These are phyloP conservation scores for Microdochium bolleyi DNA, from an alignment of 2,329 filamentous ascomycete species.

Conservation along the genomic window DNA sequence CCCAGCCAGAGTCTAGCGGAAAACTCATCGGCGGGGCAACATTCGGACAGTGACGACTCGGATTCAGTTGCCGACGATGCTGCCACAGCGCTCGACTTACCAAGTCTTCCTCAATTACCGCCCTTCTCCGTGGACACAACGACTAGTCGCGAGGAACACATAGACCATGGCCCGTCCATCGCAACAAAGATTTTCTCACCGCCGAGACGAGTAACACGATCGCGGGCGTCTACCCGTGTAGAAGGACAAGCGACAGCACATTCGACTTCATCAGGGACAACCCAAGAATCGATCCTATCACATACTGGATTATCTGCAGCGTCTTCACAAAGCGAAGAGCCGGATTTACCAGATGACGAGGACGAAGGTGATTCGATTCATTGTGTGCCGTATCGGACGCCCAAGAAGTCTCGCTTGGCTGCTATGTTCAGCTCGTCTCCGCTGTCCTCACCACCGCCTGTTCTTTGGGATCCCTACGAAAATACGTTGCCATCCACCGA, in stretches of 20 bases:
- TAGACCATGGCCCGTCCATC: conserved; percentile 1
- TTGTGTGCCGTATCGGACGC: conserved; percentile 8
- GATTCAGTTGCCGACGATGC: not conserved
- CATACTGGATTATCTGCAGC: conserved; percentile 10
- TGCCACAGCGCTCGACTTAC: not conserved
- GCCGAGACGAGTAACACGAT: conserved; percentile 12
- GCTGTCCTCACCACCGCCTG: conserved; percentile 46
- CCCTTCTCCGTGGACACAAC: not conserved
- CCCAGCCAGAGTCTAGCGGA: conserved; percentile 22
- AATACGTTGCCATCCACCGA: conserved; percentile 23
- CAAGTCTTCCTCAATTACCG: not conserved
- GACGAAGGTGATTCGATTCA: conserved; percentile 2
- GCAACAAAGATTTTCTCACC: not conserved
- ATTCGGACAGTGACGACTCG: conserved; percentile 3
- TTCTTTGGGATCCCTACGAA: conserved; percentile 43
- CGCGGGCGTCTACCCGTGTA: conserved; percentile 9
- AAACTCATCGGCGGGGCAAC: conserved; percentile 5
- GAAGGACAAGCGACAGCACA: conserved; percentile 11
- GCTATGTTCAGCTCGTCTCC: conserved; percentile 39
- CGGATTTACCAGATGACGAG: not conserved
- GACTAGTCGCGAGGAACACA: not conserved
- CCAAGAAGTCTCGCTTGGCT: conserved; percentile 9
- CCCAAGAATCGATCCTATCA: conserved; percentile 15
- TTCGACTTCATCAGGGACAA: conserved; percentile 14
- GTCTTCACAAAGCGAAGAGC: conserved; percentile 17